Evolutionary conservation across 164 flowering plant genomes (phyloP), one percentile per base, ranked within the genome.

Genomic region (Nelumbo lutea): DNA sequence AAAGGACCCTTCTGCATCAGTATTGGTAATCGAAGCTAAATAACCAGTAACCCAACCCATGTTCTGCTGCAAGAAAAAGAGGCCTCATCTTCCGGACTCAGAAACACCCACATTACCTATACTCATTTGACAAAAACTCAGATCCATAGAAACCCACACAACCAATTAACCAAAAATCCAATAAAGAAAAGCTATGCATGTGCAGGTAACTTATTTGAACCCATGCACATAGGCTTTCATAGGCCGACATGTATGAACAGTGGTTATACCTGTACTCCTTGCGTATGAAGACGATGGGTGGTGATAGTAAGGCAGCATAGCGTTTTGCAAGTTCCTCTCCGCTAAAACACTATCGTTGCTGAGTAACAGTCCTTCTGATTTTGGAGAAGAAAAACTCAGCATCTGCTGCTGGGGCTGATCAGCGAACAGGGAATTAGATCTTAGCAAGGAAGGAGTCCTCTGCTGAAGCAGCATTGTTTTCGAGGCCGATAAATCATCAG

Each of bases 331-430:
- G 65, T 55, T 66, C 50, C 67, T 71, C 45, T 78, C 75, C 41
- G 52, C 71, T 14, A 59, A 53, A 6, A 48, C 55, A 1, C 64
- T 61, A 46, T 73, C 73, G 64, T 47, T 50, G 42, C 39, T 71
- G 15, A 73, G 65, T 44, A 62, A 59, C 6, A 66, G 43, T 70
- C 77, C 62, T 41, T 84, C 86, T 61, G 86, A 59, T 70, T 80
- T 81, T 52, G 89, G 87, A 11, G 88, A 76, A 60, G 93, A 84
- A 81, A 86, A 88, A 80, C 88, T 81, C 44, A 87, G 82, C 88
- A 86, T 83, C 63, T 84, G 89, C 64, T 75, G 84, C 6, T 79
- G 81, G 47, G 70, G 79, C n/a, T 71, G 75, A 3, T 83, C 79
- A 68, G 78, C 66, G 77, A 79, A 77, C 8, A 72, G 43, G 71